Conservation (phyloP, 2,329 filamentous ascomycete species). For the Leptographium radiaticola region DNA sequence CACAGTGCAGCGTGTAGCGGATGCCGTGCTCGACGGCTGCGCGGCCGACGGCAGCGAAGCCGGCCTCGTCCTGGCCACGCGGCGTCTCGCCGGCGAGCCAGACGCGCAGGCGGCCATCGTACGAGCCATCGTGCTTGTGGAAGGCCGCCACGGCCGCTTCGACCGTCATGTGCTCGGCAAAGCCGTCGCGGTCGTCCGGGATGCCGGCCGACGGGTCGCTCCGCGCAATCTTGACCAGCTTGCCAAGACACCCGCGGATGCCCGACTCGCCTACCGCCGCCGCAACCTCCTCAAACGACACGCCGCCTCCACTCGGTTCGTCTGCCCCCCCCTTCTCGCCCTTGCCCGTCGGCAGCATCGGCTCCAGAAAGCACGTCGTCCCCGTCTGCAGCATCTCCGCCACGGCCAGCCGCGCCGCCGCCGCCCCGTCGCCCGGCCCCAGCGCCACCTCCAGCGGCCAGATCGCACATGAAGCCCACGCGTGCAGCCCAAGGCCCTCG, state of each 20-base stretch:
- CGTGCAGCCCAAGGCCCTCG: background rate
- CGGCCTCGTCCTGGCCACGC: background rate
- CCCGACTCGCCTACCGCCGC: background rate
- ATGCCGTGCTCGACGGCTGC: background rate
- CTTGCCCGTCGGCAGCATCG: slow-evolving; percentile 1
- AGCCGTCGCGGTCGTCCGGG: background rate
- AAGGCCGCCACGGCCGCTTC: background rate
- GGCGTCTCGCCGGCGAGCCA: slow-evolving; percentile 2
- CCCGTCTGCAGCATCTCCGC: slow-evolving; percentile 1
- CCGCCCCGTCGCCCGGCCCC: background rate
- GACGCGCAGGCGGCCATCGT: background rate
- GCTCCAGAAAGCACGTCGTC: slow-evolving; percentile 3
- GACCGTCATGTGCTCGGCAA: background rate
- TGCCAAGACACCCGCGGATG: slow-evolving; percentile 1
- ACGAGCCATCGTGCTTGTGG: background rate
- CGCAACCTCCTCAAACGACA: background rate
- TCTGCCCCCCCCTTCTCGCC: too few species aligned
- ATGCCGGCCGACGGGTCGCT: background rate
- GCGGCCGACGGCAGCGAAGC: background rate
- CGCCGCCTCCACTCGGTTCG: background rate
- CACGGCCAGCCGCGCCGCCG: background rate
- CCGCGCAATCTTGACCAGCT: slow-evolving; percentile 1
- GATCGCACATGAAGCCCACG: slow-evolving; percentile 2
- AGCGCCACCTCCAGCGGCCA: slow-evolving; percentile 1
- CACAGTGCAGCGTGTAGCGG: background rate